Evolutionary conservation across 2,329 filamentous ascomycete species (phyloP).

Genomic region (Karstenula rhodostoma): DNA sequence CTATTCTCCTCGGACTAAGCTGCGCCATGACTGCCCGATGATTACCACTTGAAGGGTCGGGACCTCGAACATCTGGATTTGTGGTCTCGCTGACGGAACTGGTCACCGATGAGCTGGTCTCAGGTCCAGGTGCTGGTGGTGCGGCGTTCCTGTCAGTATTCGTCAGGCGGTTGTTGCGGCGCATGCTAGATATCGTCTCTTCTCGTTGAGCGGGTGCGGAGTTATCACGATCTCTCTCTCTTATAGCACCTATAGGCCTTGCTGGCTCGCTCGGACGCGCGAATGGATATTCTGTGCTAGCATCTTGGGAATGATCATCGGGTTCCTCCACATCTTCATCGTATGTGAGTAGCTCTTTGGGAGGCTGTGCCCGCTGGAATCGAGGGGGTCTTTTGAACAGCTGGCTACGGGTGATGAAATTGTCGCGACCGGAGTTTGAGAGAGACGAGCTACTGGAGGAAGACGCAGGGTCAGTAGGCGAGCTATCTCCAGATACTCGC

Average conservation of each 20-base stretch:
- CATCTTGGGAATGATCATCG: slow-evolving; percentile 64
- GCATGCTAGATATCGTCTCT: neutral
- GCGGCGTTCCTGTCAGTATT: slow-evolving; percentile 15
- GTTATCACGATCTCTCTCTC: neutral
- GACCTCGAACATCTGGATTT: slow-evolving; percentile 28
- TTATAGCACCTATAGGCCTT: neutral
- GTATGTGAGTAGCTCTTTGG: slow-evolving; percentile 38
- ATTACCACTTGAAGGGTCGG: slow-evolving; percentile 57
- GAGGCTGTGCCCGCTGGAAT: slow-evolving; percentile 40
- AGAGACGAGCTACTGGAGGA: slow-evolving; percentile 42
- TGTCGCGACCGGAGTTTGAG: slow-evolving; percentile 46
- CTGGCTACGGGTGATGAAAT: slow-evolving; percentile 53
- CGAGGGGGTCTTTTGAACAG: slow-evolving; percentile 53
- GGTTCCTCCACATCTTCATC: slow-evolving; percentile 48
- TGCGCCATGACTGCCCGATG: slow-evolving; percentile 66
- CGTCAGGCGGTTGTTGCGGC: neutral
- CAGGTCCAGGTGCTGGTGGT: slow-evolving; percentile 25
- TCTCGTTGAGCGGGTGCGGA: neutral
- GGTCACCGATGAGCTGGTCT: slow-evolving; percentile 63
- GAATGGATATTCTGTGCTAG: slow-evolving; percentile 53
- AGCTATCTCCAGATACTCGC: slow-evolving; percentile 25
- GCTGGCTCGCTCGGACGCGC: slow-evolving; percentile 37
- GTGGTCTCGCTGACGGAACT: slow-evolving; percentile 47
- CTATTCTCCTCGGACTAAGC: slow-evolving; percentile 59
- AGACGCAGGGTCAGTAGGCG: slow-evolving; percentile 32